These are phyloP conservation scores for Sporothrix euskadiensis DNA, from an alignment of 2,329 filamentous ascomycete species.

Conservation along the genomic window DNA sequence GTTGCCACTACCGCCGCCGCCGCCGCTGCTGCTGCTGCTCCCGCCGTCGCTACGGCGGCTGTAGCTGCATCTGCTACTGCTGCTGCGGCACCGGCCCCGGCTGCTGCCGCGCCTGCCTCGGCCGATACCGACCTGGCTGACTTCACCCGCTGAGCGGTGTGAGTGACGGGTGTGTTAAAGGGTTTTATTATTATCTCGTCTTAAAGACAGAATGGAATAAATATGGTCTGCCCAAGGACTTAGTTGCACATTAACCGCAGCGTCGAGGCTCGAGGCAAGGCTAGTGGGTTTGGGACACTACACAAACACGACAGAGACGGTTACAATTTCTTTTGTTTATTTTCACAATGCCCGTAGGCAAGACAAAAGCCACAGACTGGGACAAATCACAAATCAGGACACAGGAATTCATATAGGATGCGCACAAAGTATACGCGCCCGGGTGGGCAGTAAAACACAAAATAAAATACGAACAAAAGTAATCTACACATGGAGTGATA, in stretches of 20 bases:
- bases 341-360: neutral
- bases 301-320: neutral
- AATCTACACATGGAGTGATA: neutral
- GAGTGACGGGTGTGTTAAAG: neutral
- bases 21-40: conserved; percentile 12
- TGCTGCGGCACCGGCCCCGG: conserved; percentile 27
- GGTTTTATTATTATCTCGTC: neutral
- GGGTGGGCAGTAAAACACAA: neutral
- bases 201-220: neutral
- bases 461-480: neutral
- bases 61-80: conserved; percentile 15
- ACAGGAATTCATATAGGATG: conserved; percentile 11
- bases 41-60: neutral
- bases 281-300: neutral
- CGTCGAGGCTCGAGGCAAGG: neutral
- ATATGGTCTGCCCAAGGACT: neutral
- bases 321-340: neutral
- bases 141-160: conserved; percentile 34
- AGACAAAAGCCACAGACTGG: neutral
- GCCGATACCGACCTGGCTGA: conserved; percentile 32
- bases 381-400: neutral
- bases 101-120: conserved; percentile 13
- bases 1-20: conserved; percentile 23
- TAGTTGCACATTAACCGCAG: neutral
- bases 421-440: conserved; percentile 20